Evolutionary conservation across 768 basidiomycete species (phyloP).

Genomic region (Saitozyma podzolica): DNA sequence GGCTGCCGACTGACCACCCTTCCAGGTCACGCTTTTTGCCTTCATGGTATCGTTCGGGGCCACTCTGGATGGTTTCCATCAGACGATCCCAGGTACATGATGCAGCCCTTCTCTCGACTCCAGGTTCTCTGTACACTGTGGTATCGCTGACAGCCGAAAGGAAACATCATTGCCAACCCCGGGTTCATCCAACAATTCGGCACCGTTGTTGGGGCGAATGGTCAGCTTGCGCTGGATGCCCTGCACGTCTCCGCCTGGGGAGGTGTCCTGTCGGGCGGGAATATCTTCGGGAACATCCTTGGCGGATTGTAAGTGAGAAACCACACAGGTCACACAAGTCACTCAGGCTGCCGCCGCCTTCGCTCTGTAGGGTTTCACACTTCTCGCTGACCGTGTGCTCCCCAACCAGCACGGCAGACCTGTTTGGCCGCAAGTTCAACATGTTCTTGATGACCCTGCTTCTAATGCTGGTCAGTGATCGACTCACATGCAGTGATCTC

Average conservation of each 20-base stretch:
- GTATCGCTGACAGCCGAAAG: too few species aligned
- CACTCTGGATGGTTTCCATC: constrained; percentile 17
- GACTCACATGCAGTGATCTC: neutral
- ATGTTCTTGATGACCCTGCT: constrained; percentile 9
- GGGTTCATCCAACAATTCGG: constrained; percentile 28
- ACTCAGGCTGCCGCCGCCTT: constrained; percentile 1
- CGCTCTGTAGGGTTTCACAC: neutral
- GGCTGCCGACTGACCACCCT: neutral
- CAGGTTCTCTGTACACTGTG: too few species aligned
- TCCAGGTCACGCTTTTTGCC: neutral
- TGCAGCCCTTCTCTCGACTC: too few species aligned
- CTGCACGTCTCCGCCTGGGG: constrained; percentile 27
- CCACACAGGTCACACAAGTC: constrained; percentile 10
- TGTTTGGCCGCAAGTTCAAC: constrained; percentile 20
- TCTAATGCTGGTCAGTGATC: constrained; percentile 10
- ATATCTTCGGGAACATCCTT: constrained; percentile 7
- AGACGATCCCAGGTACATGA: constrained; percentile 5
- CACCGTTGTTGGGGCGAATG: constrained; percentile 12
- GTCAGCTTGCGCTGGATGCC: constrained; percentile 11
- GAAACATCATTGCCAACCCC: constrained; percentile 31
- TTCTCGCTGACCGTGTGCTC: neutral
- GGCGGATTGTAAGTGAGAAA: constrained; percentile 15
- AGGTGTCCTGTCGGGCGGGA: constrained; percentile 11
- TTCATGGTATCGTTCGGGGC: constrained; percentile 10
- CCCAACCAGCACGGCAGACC: constrained; percentile 13